Percentiles rank a stretch among this genome's conserved stretches.
Evolutionary conservation across 192 early-diverging fungal genomes (phyloP).

Genomic region (Mortierella antarctica): DNA sequence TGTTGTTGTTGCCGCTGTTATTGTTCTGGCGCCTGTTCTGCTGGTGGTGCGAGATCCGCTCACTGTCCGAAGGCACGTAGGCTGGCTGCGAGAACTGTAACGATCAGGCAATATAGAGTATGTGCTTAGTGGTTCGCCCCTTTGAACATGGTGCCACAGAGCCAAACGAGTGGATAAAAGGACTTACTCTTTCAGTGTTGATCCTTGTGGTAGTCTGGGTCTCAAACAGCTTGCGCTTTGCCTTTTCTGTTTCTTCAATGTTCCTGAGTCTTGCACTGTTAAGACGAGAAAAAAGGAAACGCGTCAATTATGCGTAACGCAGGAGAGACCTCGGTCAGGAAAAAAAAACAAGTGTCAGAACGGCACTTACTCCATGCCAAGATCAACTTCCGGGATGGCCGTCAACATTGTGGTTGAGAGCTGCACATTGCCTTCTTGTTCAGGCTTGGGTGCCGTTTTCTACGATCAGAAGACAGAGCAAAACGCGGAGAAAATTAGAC

Average conservation of each 20-base stretch:
- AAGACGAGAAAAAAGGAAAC: neutral
- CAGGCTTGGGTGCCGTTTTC: slow-evolving; percentile 69
- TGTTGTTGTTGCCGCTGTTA: slow-evolving; percentile 40
- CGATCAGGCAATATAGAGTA: slow-evolving; percentile 19
- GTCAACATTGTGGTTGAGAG: slow-evolving; percentile 89
- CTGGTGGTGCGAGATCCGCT: slow-evolving; percentile 46
- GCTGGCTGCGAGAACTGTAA: slow-evolving; percentile 24
- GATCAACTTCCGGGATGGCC: slow-evolving; percentile 91
- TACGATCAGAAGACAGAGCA: slow-evolving; percentile 5
- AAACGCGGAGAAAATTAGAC: neutral
- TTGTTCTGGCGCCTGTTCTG: slow-evolving; percentile 34
- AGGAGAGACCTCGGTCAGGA: neutral
- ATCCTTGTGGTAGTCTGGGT: slow-evolving; percentile 37
- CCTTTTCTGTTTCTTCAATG: slow-evolving; percentile 84
- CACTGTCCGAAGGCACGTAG: slow-evolving; percentile 24
- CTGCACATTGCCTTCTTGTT: slow-evolving; percentile 87
- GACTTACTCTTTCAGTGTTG: slow-evolving; percentile 28
- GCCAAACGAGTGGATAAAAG: neutral
- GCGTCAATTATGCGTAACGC: neutral
- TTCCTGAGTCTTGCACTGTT: slow-evolving; percentile 72
- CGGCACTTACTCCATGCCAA: slow-evolving; percentile 77
- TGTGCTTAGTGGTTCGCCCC: neutral
- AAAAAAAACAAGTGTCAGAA: slow-evolving; percentile 1
- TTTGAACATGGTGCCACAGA: too few relatives aligned
- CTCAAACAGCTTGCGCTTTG: slow-evolving; percentile 72